Percentiles rank a stretch among this genome's conserved stretches.
These are phyloP conservation scores for Yarrowia hollandica DNA, from an alignment of 805 yeast species.

Conservation along the genomic window DNA sequence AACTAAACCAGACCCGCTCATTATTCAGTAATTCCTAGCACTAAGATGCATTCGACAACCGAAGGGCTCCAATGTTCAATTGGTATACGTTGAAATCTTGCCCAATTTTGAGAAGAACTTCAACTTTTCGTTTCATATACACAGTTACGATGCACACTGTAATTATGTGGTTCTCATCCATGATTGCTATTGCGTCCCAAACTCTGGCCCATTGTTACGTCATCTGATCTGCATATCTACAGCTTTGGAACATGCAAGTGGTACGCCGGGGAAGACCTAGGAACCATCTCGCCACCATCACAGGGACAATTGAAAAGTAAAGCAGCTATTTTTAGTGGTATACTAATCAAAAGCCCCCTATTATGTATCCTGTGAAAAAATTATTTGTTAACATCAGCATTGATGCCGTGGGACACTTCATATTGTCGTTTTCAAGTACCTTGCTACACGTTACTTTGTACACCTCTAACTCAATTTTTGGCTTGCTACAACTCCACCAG, in stretches of 20 bases:
- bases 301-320: neutral
- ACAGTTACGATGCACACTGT: neutral
- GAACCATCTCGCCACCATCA: too few species aligned
- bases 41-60: too few species aligned
- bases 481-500: slow-evolving; percentile 14
- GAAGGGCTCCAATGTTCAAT: neutral
- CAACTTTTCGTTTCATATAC: slow-evolving; percentile 5
- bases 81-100: neutral
- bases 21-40: too few species aligned
- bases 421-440: neutral
- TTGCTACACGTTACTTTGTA: slow-evolving; percentile 14
- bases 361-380: too few species aligned
- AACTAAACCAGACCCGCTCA: too few species aligned
- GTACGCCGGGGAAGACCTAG: slow-evolving; percentile 1
- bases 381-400: neutral
- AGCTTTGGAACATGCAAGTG: slow-evolving; percentile 11
- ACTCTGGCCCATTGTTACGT: slow-evolving; percentile 26
- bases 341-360: too few species aligned
- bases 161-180: neutral
- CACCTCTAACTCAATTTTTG: slow-evolving; percentile 18
- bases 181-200: slow-evolving; percentile 26
- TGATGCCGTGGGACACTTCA: neutral
- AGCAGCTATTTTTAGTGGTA: too few species aligned
- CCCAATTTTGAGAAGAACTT: neutral
- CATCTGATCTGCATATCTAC: slow-evolving; percentile 29